Base-by-base conservation (phyloP, 108 stramenopile species). In the Skeletonema tropicum region DNA sequence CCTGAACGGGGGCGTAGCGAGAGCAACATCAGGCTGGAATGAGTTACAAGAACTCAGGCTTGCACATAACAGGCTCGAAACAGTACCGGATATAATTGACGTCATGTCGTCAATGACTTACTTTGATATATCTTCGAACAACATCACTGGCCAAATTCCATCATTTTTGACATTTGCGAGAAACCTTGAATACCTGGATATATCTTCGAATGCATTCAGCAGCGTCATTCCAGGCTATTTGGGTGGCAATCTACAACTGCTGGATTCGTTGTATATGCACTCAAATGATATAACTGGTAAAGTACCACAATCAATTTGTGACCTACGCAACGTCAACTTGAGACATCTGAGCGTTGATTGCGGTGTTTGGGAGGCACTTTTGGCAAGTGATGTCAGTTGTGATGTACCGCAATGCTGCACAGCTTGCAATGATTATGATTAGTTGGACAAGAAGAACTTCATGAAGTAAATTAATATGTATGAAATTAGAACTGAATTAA, bases 261-360 rank as follows among this genome's bases (percentile, higher is more conserved):
- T 86, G 7, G n/a, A 79, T 35, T 35, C 83, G 12, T 58, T 91
- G 23, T 77, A 78, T 31, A 72, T 91, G 61, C 85, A 91, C 62
- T 42, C 60, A 13, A 91, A 91, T 57, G 42, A 72, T 46, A 70
- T 91, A 10, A 68, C 59, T 10, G 90, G 90, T 57, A 66, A 64
- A 12, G 73, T 91, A 55, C 90, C 90, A 23, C 45, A 42, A 17
- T 65, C 49, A 57, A 42, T 66, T 29, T 85, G 81, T 60, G 60
- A 63, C 12, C 63, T 79, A 3, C 66, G 78, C 25, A 15, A 68
- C 14, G 32, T 48, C 17, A 38, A 30, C 3, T 61, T 79, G 26
- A 31, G 32, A 30, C 32, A 26, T 4, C 26, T 79, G n/a, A 70
- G 64, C 19, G 71, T 68, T 15, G 71, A 79, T 66, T 79, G 78